Conservation (phyloP, 1,139 yeast species). For the Candida sojae region DNA sequence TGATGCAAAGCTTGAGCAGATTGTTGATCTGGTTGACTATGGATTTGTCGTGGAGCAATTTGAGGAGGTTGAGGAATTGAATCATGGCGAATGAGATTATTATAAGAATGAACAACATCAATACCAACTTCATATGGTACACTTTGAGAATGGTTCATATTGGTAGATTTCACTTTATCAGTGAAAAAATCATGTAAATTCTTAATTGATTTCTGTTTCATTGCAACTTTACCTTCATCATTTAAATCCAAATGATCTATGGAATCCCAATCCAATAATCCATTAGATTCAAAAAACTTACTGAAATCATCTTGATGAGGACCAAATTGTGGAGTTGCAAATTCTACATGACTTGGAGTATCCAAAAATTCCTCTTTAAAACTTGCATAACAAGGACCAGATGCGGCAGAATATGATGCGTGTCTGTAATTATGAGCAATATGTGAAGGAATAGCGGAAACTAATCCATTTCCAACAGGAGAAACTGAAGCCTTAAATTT, state of each 20-base stretch:
- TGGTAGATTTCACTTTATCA: constrained; percentile 7
- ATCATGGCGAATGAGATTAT: constrained; percentile 2
- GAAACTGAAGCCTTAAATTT: constrained; percentile 11
- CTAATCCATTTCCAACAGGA: constrained; percentile 1
- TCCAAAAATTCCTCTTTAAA: constrained; percentile 36
- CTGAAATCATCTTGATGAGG: constrained; percentile 26
- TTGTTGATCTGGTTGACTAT: neutral
- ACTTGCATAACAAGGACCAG: constrained; percentile 68
- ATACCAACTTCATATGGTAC: constrained; percentile 37
- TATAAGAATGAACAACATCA: constrained; percentile 18
- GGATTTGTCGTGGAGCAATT: constrained; percentile 5
- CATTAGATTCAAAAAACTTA: constrained; percentile 21
- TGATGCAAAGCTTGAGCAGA: neutral
- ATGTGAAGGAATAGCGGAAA: constrained; percentile 10
- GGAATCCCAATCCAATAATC: constrained; percentile 39
- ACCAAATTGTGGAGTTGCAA: constrained; percentile 74
- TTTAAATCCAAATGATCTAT: constrained; percentile 32
- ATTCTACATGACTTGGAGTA: constrained; percentile 68
- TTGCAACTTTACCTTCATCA: constrained; percentile 10
- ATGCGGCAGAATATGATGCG: constrained; percentile 81
- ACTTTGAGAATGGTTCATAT: constrained; percentile 12
- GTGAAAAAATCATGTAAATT: constrained; percentile 17
- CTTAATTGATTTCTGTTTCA: constrained; percentile 15
- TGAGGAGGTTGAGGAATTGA: constrained; percentile 4
- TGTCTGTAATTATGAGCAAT: constrained; percentile 42